These are phyloP conservation scores for Rhexocercosporidium sp. DNA, from an alignment of 2,329 filamentous ascomycete genomes.

Conservation along the genomic window DNA sequence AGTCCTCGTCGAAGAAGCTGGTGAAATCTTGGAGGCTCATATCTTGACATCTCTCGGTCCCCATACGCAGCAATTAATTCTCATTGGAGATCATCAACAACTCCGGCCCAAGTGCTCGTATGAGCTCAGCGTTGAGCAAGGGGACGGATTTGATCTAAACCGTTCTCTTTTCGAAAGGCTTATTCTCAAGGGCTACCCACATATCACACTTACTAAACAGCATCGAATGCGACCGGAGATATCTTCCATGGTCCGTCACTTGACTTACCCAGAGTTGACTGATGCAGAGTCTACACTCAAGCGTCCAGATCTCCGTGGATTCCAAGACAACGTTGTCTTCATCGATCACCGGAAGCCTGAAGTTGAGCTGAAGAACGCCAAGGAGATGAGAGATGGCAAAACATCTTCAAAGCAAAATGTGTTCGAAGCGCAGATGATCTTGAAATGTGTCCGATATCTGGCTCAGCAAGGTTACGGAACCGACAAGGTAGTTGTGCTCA, in stretches of 20 bases:
- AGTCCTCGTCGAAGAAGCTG: conserved; percentile 71
- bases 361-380: conserved; percentile 46
- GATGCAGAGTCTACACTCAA: conserved; percentile 57
- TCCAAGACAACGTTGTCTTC: conserved; percentile 67
- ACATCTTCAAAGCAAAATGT: conserved; percentile 63
- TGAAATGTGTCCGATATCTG: conserved; percentile 69
- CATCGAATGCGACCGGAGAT: conserved; percentile 75
- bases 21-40: conserved; percentile 74
- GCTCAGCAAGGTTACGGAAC: conserved; percentile 74
- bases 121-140: conserved; percentile 64
- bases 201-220: conserved; percentile 62
- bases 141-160: conserved; percentile 70
- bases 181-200: conserved; percentile 57
- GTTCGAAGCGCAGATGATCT: conserved; percentile 69
- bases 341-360: conserved; percentile 67
- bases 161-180: conserved; percentile 72
- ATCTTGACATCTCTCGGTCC: conserved; percentile 63
- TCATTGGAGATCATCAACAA: conserved; percentile 78
- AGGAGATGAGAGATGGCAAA: conserved; percentile 56
- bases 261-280: conserved; percentile 66
- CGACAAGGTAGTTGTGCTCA: conserved; percentile 69
- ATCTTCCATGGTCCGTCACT: conserved; percentile 58
- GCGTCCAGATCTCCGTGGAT: conserved; percentile 57
- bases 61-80: conserved; percentile 64
- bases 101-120: conserved; percentile 72